Evolutionary conservation across 805 yeast genomes (phyloP), one percentile per base, ranked within the genome.

Genomic region (Saturnispora quitensis): DNA sequence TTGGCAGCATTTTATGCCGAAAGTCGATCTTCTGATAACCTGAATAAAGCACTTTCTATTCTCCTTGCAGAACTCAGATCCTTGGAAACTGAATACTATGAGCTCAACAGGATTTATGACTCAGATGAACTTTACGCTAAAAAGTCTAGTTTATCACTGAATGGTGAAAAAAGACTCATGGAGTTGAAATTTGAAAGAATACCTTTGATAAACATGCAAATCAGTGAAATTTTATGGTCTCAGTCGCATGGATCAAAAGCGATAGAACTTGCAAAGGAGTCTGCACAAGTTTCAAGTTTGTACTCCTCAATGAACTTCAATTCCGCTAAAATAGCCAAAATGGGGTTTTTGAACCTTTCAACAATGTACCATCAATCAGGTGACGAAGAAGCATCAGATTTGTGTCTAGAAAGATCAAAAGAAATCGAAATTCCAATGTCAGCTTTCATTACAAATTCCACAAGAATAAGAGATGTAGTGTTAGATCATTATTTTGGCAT

Each of bases 151-250:
- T 47, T 57, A 6, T 51, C 54, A 1, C 53, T 53, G 28, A 51
- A 50, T 34, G 47, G 53, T 31, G 60, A 62, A 34, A 53, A 56
- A 20, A 55, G 69, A 45, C 40, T 61, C 1, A 50, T 54, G 40
- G 62, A 60, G 46, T 45, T 68, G 8, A 59, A 60, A 46, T 60
- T 52, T 40, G 70, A 68, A 50, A 53, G 54, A 36, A 61, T 65
- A 5, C 74, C 78, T 6, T 54, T 73, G 44, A 50, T 74, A 35
- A 71, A 71, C 56, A 62, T 70, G 36, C 72, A 73, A 55, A 59
- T 73, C 7, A 69, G 76, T 43, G 78, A 75, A 55, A 56, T 75
- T 5, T 53, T 74, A 2, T 74, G 74, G 70, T 59, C 59, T 34
- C 64, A 68, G 33, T 66, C 67, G 0, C 49, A 66, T 2, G 56